Conservation (phyloP, 2,329 filamentous ascomycete species). For the Arthrobotrys pseudoclavata region DNA sequence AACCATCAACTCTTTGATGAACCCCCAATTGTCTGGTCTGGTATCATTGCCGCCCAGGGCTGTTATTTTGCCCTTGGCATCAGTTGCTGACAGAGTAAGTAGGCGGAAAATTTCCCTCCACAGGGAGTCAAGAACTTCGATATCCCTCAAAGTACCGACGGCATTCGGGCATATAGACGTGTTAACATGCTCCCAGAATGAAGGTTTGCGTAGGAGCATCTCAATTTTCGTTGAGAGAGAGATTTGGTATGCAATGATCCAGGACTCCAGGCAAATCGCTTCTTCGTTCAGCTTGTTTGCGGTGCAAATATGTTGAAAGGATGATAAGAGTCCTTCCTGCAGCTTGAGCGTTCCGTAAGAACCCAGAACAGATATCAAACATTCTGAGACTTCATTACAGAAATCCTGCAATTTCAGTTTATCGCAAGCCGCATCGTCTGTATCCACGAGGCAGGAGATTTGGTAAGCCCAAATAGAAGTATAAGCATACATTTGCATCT, state of each 20-base stretch:
- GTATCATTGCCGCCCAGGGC: conserved; percentile 51
- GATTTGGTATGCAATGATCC: conserved; percentile 73
- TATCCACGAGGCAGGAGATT: conserved; percentile 13
- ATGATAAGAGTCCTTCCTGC: conserved; percentile 8
- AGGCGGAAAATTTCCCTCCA: conserved; percentile 75
- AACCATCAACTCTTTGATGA: conserved; percentile 73
- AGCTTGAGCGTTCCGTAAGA: neutral
- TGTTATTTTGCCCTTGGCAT: conserved; percentile 70
- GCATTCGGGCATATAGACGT: conserved; percentile 66
- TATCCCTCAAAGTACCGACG: conserved; percentile 23
- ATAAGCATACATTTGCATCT: conserved; percentile 23
- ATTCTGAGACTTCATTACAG: conserved; percentile 11
- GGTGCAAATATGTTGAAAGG: conserved; percentile 14
- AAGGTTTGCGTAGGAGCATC: neutral
- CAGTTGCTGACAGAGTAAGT: conserved; percentile 74
- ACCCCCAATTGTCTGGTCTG: conserved; percentile 73
- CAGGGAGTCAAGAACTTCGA: conserved; percentile 69
- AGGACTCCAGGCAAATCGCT: conserved; percentile 68
- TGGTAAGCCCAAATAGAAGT: conserved; percentile 19
- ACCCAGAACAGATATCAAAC: conserved; percentile 28
- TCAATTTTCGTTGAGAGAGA: conserved; percentile 63
- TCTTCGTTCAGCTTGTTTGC: conserved; percentile 21
- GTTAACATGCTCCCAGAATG: conserved; percentile 65
- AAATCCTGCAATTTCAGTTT: conserved; percentile 5
- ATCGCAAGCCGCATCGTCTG: neutral